Conservation (phyloP, 1,284 basidiomycete species). For the Salmacisia buchloeana region DNA sequence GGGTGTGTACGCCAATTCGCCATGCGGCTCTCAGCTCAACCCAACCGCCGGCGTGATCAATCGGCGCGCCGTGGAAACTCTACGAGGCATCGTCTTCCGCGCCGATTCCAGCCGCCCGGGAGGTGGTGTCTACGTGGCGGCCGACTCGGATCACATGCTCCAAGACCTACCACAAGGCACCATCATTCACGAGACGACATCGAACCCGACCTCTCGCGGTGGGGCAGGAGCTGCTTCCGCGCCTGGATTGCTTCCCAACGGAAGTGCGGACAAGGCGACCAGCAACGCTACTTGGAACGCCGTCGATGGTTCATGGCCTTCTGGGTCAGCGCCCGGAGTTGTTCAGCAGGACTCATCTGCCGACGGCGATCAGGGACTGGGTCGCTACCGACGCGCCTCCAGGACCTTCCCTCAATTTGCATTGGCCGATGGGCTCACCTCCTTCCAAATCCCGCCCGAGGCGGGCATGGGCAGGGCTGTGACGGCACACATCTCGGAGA, state of each 20-base stretch:
- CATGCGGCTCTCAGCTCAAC: conserved; percentile 48
- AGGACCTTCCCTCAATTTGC: not conserved
- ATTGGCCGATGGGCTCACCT: not conserved
- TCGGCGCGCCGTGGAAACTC: conserved; percentile 44
- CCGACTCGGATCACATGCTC: conserved; percentile 55
- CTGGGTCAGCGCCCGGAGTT: too few species aligned
- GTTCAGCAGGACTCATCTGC: too few species aligned
- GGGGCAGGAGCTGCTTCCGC: too few species aligned
- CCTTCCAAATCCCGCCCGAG: conserved; percentile 6
- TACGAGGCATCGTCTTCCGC: conserved; percentile 63
- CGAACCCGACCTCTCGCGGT: not conserved
- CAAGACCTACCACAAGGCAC: conserved; percentile 62
- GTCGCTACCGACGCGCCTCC: not conserved
- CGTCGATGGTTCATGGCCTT: too few species aligned
- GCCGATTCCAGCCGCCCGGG: conserved; percentile 60
- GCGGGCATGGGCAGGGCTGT: conserved; percentile 1
- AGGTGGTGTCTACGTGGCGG: conserved; percentile 73
- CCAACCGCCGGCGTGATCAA: conserved; percentile 54
- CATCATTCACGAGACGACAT: conserved; percentile 57
- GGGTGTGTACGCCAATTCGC: conserved; percentile 38
- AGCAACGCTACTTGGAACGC: not conserved
- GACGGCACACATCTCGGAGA: conserved; percentile 1
- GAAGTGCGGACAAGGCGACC: not conserved
- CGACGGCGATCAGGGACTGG: too few species aligned
- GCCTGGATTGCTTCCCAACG: too few species aligned